Evolutionary conservation across 2,329 filamentous ascomycete genomes (phyloP), one percentile per base, ranked within the genome.

Genomic region (Fusarium phyllophilum): DNA sequence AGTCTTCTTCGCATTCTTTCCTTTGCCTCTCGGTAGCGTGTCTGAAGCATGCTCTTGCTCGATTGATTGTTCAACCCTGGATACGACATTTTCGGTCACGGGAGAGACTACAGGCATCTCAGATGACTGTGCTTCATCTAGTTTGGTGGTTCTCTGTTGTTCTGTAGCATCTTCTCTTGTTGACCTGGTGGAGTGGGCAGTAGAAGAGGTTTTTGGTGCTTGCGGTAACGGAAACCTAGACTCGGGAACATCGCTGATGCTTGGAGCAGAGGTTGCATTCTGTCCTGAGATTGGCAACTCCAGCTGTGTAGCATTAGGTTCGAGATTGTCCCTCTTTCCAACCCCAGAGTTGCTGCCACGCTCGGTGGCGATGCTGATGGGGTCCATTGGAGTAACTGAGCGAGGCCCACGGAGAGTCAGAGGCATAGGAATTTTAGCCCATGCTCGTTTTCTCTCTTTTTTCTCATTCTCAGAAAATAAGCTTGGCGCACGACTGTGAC

Each of bases 401-500:
- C 67, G 72, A 24, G 60, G n/a, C 55, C 74, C 74, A 44, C 59
- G 74, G 56, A 72, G 78, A 63, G 76, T 70, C 61, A 81, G 66
- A 49, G 82, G 81, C 79, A 82, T 79, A 44, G 78, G 68, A 70
- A 83, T 82, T 63, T 76, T 81, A 76, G 80, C 74, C 80, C 79
- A 82, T 58, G 75, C 77, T 75, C 77, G 73, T 67, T 73, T 78
- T 62, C 81, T 78, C 44, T 72, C 75, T 69, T 78, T 77, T 39
- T 81, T 80, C 62, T 83, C 71, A 54, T 79, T 69, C 49, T 78
- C 75, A 18, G 81, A 81, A 42, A 81, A 82, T 10, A 65, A 54
- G 44, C 78, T 77, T 24, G 69, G 38, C 24, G 41, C 55, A 38
- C 75, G 73, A 33, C 36, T 34, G 33, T 75, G 72, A n/a, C 26